These are phyloP conservation scores for Aaosphaeria pasadenensis DNA, from an alignment of 2,329 filamentous ascomycete genomes.

Conservation along the genomic window DNA sequence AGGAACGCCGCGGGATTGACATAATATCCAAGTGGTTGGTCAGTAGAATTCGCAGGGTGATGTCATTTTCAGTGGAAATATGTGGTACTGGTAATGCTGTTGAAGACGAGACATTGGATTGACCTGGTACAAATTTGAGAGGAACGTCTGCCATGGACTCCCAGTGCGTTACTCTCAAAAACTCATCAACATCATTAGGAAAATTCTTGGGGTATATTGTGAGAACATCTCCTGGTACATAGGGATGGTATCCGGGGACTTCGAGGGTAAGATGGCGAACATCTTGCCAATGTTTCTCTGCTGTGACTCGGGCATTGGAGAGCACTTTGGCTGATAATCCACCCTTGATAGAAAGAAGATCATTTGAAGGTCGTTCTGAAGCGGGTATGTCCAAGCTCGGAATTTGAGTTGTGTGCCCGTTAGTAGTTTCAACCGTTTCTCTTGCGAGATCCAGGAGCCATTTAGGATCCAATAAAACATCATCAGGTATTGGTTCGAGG, in stretches of 20 bases:
- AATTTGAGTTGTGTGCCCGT: not conserved
- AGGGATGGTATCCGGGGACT: conserved; percentile 43
- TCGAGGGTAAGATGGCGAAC: conserved; percentile 74
- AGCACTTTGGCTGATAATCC: conserved; percentile 58
- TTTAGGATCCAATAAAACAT: conserved; percentile 72
- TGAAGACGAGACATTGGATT: conserved; percentile 25
- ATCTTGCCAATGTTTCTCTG: conserved; percentile 83
- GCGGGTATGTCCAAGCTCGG: not conserved
- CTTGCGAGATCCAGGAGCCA: conserved; percentile 54
- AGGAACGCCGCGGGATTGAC: conserved; percentile 81
- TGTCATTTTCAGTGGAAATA: conserved; percentile 34
- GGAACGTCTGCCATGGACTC: conserved; percentile 65
- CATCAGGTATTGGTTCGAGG: conserved; percentile 67
- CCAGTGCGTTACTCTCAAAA: conserved; percentile 82
- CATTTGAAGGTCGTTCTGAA: conserved; percentile 30
- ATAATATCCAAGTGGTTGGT: conserved; percentile 85
- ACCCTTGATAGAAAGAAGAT: conserved; percentile 57
- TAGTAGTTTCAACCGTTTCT: conserved; percentile 7
- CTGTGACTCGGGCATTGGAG: conserved; percentile 72
- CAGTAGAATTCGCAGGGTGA: conserved; percentile 73
- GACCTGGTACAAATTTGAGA: conserved; percentile 51
- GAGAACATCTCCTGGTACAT: conserved; percentile 73
- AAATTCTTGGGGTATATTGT: conserved; percentile 88
- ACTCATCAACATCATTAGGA: conserved; percentile 69
- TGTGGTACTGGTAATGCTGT: conserved; percentile 39